A percentile compares a stretch with the other conserved stretches of the same genome.
phyloP scores from a whole-genome alignment of 176 grass and related monocot genomes.

The Miscanthus lutarioriparius region DNA sequence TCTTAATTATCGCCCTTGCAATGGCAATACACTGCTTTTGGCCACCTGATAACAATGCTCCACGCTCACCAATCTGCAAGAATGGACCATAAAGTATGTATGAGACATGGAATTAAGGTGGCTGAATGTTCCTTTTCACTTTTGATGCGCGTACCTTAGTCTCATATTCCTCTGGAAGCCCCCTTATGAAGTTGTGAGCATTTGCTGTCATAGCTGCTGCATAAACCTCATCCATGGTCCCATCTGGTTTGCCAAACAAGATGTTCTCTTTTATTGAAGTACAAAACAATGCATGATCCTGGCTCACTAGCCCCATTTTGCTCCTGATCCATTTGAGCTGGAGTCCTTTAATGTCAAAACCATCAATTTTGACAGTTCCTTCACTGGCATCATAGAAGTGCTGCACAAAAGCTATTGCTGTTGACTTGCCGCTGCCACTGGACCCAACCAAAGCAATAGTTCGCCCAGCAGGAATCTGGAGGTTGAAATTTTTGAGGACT shows the following conservation, averaged over 20 bases:
- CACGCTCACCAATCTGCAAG: slow-evolving; percentile 87
- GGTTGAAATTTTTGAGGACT: slow-evolving; percentile 72
- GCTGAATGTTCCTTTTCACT: background rate
- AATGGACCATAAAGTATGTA: background rate
- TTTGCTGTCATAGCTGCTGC: slow-evolving; percentile 95
- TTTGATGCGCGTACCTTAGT: slow-evolving; percentile 65
- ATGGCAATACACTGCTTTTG: slow-evolving; percentile 97
- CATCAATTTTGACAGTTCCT: slow-evolving; percentile 77
- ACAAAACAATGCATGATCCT: slow-evolving; percentile 92
- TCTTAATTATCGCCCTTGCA: slow-evolving; percentile 88
- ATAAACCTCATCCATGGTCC: slow-evolving; percentile 77
- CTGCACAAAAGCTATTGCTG: slow-evolving; percentile 79
- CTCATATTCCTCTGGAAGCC: slow-evolving; percentile 84
- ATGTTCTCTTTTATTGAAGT: slow-evolving; percentile 93
- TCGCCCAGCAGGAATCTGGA: slow-evolving; percentile 73
- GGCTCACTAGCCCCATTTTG: slow-evolving; percentile 94
- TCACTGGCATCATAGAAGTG: slow-evolving; percentile 86
- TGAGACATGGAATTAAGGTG: slow-evolving; percentile 4
- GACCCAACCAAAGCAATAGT: slow-evolving; percentile 82
- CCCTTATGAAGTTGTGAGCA: slow-evolving; percentile 86
- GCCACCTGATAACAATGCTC: slow-evolving; percentile 83
- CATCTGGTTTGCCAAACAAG: slow-evolving; percentile 80
- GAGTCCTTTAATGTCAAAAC: slow-evolving; percentile 64
- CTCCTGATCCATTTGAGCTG: slow-evolving; percentile 82
- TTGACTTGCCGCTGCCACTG: slow-evolving; percentile 95